Percentiles rank a stretch among this genome's conserved stretches.
Conservation (phyloP, 2,329 filamentous ascomycete genomes). For the Chaetomiaceae sp. region DNA sequence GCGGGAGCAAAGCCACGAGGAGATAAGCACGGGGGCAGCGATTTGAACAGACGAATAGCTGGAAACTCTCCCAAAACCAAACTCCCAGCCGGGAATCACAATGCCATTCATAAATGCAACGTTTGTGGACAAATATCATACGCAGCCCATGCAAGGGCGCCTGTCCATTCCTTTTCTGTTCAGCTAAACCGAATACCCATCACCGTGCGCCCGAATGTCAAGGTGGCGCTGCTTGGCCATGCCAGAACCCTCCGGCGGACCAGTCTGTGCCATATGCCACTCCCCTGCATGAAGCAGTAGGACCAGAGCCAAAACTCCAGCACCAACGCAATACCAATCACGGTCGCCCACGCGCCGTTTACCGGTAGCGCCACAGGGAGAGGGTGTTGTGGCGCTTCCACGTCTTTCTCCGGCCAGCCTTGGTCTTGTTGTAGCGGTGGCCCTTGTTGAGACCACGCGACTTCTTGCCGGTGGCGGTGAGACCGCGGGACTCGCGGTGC, state of each 20-base stretch:
- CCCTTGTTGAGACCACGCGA: slow-evolving; percentile 99
- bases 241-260: slow-evolving; percentile 11
- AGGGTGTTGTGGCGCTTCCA: slow-evolving; percentile 99
- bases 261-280: slow-evolving; percentile 15
- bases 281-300: slow-evolving; percentile 16
- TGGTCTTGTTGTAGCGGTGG: slow-evolving; percentile 98
- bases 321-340: slow-evolving; percentile 2
- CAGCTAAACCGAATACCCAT: slow-evolving; percentile 20
- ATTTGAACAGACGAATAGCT: neutral
- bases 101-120: slow-evolving; percentile 15
- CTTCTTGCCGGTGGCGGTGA: slow-evolving; percentile 99
- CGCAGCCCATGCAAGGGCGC: slow-evolving; percentile 8
- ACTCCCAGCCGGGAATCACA: slow-evolving; percentile 17
- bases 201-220: slow-evolving; percentile 18
- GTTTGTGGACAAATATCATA: slow-evolving; percentile 13
- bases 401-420: slow-evolving; percentile 95
- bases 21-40: neutral
- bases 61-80: slow-evolving; percentile 5
- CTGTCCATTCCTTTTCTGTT: slow-evolving; percentile 24
- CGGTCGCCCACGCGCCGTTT: slow-evolving; percentile 32
- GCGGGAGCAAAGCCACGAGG: neutral
- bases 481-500: slow-evolving; percentile 97
- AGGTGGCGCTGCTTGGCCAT: slow-evolving; percentile 12
- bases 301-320: slow-evolving; percentile 19
- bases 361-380: slow-evolving; percentile 97